Evolutionary conservation across 805 yeast species (phyloP), one percentile per base, ranked within the genome.

Genomic region (Kluyveromyces siamensis): DNA sequence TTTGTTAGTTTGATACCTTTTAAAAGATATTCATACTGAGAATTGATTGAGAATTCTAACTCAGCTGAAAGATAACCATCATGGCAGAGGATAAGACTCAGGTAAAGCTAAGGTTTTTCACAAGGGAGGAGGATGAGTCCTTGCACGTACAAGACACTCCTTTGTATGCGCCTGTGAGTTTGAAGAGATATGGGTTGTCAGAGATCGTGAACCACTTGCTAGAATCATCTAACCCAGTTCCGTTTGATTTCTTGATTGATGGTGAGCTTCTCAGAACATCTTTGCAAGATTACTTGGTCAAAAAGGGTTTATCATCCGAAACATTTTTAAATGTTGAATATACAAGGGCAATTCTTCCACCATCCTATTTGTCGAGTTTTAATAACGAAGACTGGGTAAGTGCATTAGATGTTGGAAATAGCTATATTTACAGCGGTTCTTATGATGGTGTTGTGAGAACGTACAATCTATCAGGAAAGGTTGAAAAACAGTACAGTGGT

Each of bases 331-430:
- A 80, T 27, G 71, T 93, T 43, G 99, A 93, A 63, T 93, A 93
- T 70, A 87, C 96, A 11, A 77, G 96, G 56, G 89, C 96, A 1
- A 84, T 89, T 37, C 75, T 91, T 46, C 99, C 99, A 17, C 99
- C 99, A n/a, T 81, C 91, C 25, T 90, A 80, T 61, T 72, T 89
- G 54, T 88, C 95, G 2, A 83, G 95, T 41, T 93, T 84, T 68
- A 79, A 81, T 61, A 89, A 91, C 61, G 96, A 91, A 53, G 99
- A 93, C 68, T 93, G 99, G 99, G 80, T 93, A 21, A 87, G 96
- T 19, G 77, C 95, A 1, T 66, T 72, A 57, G 80, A 71, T 51
- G 68, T 61, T 10, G 66, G 71, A 33, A 58, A 63, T 41, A 52
- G 55, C 5, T 66, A 71, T 40, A 85, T 91, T 47, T 72, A 89